Conservation (phyloP, 2,329 filamentous ascomycete species). For the Periconia sp. region DNA sequence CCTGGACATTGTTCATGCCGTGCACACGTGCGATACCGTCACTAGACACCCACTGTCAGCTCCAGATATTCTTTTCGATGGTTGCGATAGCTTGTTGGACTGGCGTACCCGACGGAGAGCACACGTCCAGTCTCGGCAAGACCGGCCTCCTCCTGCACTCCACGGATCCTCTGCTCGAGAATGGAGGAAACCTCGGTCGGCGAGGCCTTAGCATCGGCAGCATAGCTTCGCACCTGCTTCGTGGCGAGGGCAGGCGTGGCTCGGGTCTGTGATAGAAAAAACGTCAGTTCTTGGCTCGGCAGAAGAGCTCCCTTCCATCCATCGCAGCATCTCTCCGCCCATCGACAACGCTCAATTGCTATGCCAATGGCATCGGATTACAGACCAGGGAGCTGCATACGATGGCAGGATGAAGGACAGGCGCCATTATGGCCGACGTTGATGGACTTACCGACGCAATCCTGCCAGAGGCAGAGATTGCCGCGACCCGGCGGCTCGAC, state of each 20-base stretch:
- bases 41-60: conserved; percentile 63
- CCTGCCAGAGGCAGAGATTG: conserved; percentile 89
- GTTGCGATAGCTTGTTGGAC: conserved; percentile 37
- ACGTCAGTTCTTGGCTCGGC: conserved; percentile 52
- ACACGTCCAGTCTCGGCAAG: conserved; percentile 99
- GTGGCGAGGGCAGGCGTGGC: conserved; percentile 78
- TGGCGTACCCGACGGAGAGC: conserved; percentile 94
- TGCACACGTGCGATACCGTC: conserved; percentile 99
- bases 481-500: conserved; percentile 92
- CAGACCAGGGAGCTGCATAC: conserved; percentile 40
- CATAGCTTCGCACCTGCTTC: conserved; percentile 84
- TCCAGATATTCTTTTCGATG: conserved; percentile 24
- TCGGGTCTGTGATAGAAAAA: conserved; percentile 73
- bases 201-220: conserved; percentile 89
- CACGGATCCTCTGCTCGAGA: conserved; percentile 98
- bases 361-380: conserved; percentile 40
- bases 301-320: conserved; percentile 39
- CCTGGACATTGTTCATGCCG: conserved; percentile 99
- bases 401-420: conserved; percentile 44
- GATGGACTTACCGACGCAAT: conserved; percentile 87
- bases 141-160: conserved; percentile 94
- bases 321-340: conserved; percentile 48
- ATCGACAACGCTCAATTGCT: conserved; percentile 45
- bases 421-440: conserved; percentile 49
- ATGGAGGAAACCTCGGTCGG: conserved; percentile 99